Conservation (phyloP, 495 filamentous ascomycete species). For the Aspergillus egyptiacus region DNA sequence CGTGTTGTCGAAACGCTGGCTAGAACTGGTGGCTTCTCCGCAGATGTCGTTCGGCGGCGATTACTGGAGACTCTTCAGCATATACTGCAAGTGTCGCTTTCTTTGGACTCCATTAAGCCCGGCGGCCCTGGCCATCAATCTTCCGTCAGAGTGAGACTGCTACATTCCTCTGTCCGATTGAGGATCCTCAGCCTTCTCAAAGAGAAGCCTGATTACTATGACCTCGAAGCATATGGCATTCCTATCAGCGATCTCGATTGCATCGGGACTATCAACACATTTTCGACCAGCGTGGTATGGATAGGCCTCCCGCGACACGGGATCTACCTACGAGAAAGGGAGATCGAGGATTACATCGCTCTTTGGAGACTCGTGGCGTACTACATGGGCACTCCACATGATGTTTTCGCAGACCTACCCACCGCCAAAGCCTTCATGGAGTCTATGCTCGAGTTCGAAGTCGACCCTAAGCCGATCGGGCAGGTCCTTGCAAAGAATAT, state of each 20-base stretch:
- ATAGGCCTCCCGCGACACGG: conserved; percentile 66
- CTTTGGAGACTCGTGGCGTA: conserved; percentile 71
- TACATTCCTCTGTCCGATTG: conserved; percentile 65
- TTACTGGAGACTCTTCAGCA: conserved; percentile 74
- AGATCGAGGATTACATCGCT: conserved; percentile 64
- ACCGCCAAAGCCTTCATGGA: conserved; percentile 60
- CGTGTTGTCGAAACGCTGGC: conserved; percentile 69
- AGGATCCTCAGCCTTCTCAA: conserved; percentile 56
- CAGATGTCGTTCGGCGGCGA: conserved; percentile 59
- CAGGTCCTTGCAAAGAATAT: conserved; percentile 67
- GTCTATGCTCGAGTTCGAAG: conserved; percentile 53
- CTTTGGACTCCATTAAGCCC: conserved; percentile 58
- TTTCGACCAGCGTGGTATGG: conserved; percentile 62
- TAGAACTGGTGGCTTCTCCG: conserved; percentile 72
- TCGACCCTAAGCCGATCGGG: conserved; percentile 56
- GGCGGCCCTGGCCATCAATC: conserved; percentile 63
- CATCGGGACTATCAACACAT: conserved; percentile 63
- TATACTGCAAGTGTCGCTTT: conserved; percentile 63
- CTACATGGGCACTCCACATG: conserved; percentile 62
- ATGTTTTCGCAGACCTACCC: conserved; percentile 47
- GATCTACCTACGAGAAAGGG: conserved; percentile 55
- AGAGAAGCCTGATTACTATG: conserved; percentile 56
- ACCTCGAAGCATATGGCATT: conserved; percentile 51
- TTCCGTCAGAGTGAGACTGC: conserved; percentile 65
- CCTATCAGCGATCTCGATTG: conserved; percentile 73